Evolutionary conservation across 1,139 yeast genomes (phyloP), one percentile per base, ranked within the genome.

Genomic region (Candida labiduridarum): DNA sequence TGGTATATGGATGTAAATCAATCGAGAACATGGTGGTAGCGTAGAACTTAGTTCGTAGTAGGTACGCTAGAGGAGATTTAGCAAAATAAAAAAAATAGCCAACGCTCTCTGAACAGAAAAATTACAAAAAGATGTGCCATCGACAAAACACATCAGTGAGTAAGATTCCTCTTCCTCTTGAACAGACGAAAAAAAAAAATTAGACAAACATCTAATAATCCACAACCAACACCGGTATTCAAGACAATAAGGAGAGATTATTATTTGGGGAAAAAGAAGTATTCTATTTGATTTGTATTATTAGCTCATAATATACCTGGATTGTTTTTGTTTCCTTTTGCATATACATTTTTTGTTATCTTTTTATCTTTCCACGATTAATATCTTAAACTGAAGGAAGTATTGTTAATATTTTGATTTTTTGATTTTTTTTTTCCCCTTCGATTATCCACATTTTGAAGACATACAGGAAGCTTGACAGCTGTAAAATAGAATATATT

Each of bases 1-100:
- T 53, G 0, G 72, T 67, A 44, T 57, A 66, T 12, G 77, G 72
- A 34, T 67, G 63, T 38, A 71, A 58, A 51, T 72, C 76, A 45
- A 56, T 46, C 16, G 54, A 31, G 7, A 51, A 36, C 47, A 51
- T 44, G 9, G 44, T 39, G n/a, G 18, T 11, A 9, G 15, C 11
- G 14, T 22, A 7, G 25, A 7, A 22, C 25, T 7, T 22, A 22
- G 7, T 22, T 7, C 25, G 25, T 22, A 22, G 25, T 14, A 9
- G 12, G 4, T 34, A 14, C 15, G 5, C 8, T 18, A 15, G 25
- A 4, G 6, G 44, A 15, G 15, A 12, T 7, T 22, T 22, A 22
- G 25, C 6, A 22, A 22, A 22, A 22, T n/a, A n/a, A n/a, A 22
- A 22, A 22, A 22, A 22, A 22, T 22, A 22, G 7, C 25, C 25